These are phyloP conservation scores for Amylostereum chailletii DNA, from an alignment of 1,284 basidiomycete species.

Conservation along the genomic window DNA sequence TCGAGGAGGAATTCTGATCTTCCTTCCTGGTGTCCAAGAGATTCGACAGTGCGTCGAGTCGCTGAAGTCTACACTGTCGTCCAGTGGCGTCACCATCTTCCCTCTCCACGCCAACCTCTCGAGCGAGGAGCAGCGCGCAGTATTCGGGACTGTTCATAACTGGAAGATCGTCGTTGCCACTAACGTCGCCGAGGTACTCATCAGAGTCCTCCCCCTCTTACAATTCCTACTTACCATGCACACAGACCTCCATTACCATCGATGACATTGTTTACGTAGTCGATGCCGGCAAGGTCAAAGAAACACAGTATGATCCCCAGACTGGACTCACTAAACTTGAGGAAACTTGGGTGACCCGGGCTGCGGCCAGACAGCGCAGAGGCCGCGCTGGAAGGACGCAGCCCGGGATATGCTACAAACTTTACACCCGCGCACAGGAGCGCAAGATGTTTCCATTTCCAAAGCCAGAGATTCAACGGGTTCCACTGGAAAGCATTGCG, in stretches of 20 bases:
- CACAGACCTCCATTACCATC: slow-evolving; percentile 89
- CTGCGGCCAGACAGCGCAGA: slow-evolving; percentile 77
- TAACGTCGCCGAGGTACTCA: slow-evolving; percentile 74
- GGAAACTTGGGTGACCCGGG: slow-evolving; percentile 76
- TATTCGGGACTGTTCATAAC: slow-evolving; percentile 58
- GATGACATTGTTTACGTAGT: slow-evolving; percentile 85
- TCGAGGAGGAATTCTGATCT: slow-evolving; percentile 72
- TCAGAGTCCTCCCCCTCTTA: not conserved
- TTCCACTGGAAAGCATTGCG: slow-evolving; percentile 79
- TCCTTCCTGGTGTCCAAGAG: slow-evolving; percentile 84
- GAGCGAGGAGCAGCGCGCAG: slow-evolving; percentile 74
- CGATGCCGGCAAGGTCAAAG: slow-evolving; percentile 85
- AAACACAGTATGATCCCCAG: slow-evolving; percentile 77
- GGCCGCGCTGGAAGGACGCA: slow-evolving; percentile 88
- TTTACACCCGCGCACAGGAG: slow-evolving; percentile 75
- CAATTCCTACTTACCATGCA: slow-evolving; percentile 2
- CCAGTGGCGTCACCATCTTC: slow-evolving; percentile 49
- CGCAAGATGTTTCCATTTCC: slow-evolving; percentile 67
- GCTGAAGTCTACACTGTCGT: slow-evolving; percentile 34
- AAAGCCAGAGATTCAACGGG: slow-evolving; percentile 84
- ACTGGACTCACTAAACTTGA: slow-evolving; percentile 69
- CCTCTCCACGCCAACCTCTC: slow-evolving; percentile 90
- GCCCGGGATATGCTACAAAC: slow-evolving; percentile 77
- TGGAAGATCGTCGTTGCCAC: slow-evolving; percentile 90
- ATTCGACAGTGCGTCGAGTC: slow-evolving; percentile 77